Conservation (phyloP, 2,329 filamentous ascomycete species). For the Colletotrichum agaves region DNA sequence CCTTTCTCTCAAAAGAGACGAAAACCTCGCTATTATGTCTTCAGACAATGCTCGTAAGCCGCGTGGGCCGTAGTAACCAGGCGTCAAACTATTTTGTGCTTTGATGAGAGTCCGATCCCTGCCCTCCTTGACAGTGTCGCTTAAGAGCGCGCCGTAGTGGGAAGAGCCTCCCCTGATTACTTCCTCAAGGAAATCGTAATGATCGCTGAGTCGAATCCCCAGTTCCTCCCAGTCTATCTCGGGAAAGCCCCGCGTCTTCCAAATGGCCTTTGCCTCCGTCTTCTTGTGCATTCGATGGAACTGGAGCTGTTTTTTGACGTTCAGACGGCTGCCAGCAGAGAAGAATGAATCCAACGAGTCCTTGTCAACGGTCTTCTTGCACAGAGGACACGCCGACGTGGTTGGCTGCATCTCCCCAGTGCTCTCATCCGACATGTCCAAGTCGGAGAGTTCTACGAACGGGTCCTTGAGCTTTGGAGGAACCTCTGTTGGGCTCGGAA, state of each 20-base stretch:
- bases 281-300: slow-evolving; percentile 75
- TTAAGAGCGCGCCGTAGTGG: slow-evolving; percentile 69
- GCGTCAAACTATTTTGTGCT: slow-evolving; percentile 68
- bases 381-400: slow-evolving; percentile 72
- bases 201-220: slow-evolving; percentile 64
- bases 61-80: slow-evolving; percentile 85
- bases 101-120: slow-evolving; percentile 69
- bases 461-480: slow-evolving; percentile 7
- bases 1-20: slow-evolving; percentile 67
- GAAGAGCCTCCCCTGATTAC: slow-evolving; percentile 71
- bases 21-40: slow-evolving; percentile 70
- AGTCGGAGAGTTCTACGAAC: slow-evolving; percentile 28
- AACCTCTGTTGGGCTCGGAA: not conserved
- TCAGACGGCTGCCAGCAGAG: slow-evolving; percentile 59
- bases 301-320: slow-evolving; percentile 65
- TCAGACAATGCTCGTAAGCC: slow-evolving; percentile 80
- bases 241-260: slow-evolving; percentile 71
- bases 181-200: slow-evolving; percentile 65
- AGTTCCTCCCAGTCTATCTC: slow-evolving; percentile 75
- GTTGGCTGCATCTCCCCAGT: not conserved
- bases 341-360: slow-evolving; percentile 66
- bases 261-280: slow-evolving; percentile 60
- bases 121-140: slow-evolving; percentile 65
- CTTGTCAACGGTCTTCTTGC: slow-evolving; percentile 67
- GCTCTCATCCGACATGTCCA: slow-evolving; percentile 12